Percentiles rank a stretch among this genome's conserved stretches.
These are phyloP conservation scores for Petunia axillaris DNA, from an alignment of 257 asterid genomes.

Conservation along the genomic window DNA sequence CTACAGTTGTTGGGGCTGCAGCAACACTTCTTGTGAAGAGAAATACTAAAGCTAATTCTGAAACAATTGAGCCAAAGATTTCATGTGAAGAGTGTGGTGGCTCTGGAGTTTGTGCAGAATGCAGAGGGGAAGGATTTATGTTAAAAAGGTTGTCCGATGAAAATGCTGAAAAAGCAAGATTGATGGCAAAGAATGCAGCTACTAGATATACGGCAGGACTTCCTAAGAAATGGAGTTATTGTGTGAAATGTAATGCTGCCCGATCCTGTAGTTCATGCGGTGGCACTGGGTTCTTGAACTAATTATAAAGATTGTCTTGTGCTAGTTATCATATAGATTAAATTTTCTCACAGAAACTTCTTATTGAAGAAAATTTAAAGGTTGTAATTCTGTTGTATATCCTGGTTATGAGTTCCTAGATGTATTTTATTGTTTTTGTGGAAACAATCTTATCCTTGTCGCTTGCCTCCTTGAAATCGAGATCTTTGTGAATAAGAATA, in stretches of 20 bases:
- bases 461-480: no score
- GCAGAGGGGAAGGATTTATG: constrained; percentile 91
- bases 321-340: not conserved
- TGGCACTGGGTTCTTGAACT: constrained; percentile 75
- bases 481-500: no score
- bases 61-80: constrained; percentile 41
- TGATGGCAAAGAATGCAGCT: constrained; percentile 70
- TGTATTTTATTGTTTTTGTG: no score
- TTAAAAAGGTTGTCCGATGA: constrained; percentile 68
- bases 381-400: no score
- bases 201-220: constrained; percentile 97
- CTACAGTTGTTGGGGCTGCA: constrained; percentile 70
- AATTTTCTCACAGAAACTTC: not conserved
- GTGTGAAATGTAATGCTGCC: constrained; percentile 83
- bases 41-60: constrained; percentile 39
- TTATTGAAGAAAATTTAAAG: not conserved
- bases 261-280: constrained; percentile 78
- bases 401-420: no score
- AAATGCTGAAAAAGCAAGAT: constrained; percentile 74
- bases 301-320: not conserved
- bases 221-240: constrained; percentile 97
- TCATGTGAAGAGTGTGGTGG: constrained; percentile 75
- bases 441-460: no score
- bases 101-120: constrained; percentile 83
- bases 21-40: constrained; percentile 62